These are phyloP conservation scores for Podila epigama DNA, from an alignment of 192 early-diverging fungal species.

Conservation along the genomic window DNA sequence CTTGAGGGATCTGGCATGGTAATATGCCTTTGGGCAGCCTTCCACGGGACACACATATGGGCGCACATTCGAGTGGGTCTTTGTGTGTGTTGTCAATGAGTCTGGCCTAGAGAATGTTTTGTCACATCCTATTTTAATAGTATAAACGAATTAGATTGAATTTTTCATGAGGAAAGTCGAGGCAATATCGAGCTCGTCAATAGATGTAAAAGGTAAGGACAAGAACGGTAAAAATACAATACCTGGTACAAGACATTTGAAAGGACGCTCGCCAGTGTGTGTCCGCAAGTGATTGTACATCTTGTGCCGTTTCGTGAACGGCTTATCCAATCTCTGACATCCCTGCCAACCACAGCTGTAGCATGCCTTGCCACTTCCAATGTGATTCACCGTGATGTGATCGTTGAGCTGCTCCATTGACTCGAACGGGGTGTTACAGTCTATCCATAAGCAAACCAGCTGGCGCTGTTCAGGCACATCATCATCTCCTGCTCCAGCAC, in stretches of 20 bases:
- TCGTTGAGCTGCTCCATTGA: slow-evolving; percentile 56
- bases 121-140: slow-evolving; percentile 28
- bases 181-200: not conserved
- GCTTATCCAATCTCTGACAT: slow-evolving; percentile 53
- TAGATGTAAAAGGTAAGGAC: not conserved
- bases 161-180: not conserved
- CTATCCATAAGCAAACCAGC: slow-evolving; percentile 57
- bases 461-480: slow-evolving; percentile 13
- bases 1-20: slow-evolving; percentile 66
- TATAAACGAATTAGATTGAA: not conserved
- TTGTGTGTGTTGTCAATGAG: slow-evolving; percentile 60
- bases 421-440: slow-evolving; percentile 51
- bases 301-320: slow-evolving; percentile 76
- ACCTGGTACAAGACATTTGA: slow-evolving; percentile 65
- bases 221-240: not conserved
- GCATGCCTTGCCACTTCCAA: slow-evolving; percentile 65
- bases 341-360: slow-evolving; percentile 59
- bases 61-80: slow-evolving; percentile 63
- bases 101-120: slow-evolving; percentile 59
- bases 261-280: slow-evolving; percentile 78
- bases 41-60: slow-evolving; percentile 60
- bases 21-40: slow-evolving; percentile 69
- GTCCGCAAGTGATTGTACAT: slow-evolving; percentile 75
- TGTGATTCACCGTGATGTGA: slow-evolving; percentile 61
- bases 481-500: not conserved